phyloP scores from a whole-genome alignment of 768 basidiomycete species.

The Hortiboletus flavorubellus region DNA sequence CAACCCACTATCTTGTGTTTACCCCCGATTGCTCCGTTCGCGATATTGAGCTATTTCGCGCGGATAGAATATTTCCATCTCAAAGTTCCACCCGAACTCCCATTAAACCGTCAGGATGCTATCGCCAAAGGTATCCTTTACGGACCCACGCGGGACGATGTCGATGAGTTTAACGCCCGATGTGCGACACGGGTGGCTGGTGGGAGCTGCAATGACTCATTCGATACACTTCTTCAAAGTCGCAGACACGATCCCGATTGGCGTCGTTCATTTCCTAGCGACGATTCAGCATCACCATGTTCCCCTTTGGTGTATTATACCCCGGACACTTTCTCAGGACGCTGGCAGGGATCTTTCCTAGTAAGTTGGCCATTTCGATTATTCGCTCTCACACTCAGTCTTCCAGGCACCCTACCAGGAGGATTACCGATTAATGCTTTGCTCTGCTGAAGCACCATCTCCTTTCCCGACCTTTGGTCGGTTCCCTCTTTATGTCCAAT shows the following conservation, averaged over 20 bases:
- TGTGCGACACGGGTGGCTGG: conserved; percentile 40
- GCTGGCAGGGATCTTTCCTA: conserved; percentile 49
- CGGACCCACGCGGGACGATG: conserved; percentile 48
- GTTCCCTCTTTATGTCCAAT: conserved; percentile 45
- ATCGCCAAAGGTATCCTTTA: conserved; percentile 20
- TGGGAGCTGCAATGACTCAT: conserved; percentile 17
- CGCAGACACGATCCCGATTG: conserved; percentile 31
- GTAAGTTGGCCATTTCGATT: conserved; percentile 29
- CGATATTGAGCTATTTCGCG: conserved; percentile 46
- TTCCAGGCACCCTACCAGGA: conserved; percentile 39
- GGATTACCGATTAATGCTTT: conserved; percentile 39
- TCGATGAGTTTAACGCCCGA: conserved; percentile 39
- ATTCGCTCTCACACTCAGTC: neutral
- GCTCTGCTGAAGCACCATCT: conserved; percentile 32
- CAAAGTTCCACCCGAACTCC: conserved; percentile 40
- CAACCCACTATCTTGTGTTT: conserved; percentile 29
- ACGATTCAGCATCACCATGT: neutral
- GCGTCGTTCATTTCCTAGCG: conserved; percentile 21
- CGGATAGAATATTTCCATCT: conserved; percentile 37
- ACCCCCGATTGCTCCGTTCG: conserved; percentile 45
- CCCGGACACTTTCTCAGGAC: conserved; percentile 44
- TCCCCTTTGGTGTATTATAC: conserved; percentile 32
- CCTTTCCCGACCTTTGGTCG: conserved; percentile 37
- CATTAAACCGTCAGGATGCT: conserved; percentile 36
- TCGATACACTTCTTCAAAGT: conserved; percentile 24